Conservation (phyloP, 352 stramenopile species). For the Globisporangium irregulare region DNA sequence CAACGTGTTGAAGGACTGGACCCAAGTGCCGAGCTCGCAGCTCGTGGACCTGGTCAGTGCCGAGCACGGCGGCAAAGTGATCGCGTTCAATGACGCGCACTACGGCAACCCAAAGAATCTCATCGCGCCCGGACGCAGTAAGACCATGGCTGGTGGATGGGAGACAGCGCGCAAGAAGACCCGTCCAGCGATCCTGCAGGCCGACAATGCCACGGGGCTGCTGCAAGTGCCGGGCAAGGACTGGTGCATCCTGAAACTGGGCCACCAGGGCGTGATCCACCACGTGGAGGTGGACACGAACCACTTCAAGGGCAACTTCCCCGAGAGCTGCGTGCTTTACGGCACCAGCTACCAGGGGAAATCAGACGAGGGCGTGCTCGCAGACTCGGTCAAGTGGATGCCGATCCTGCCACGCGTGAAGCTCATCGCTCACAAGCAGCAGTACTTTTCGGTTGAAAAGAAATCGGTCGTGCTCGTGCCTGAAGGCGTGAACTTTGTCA, state of each 20-base stretch:
- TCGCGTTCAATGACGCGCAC: slow-evolving; percentile 93
- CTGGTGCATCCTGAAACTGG: slow-evolving; percentile 91
- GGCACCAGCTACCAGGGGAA: slow-evolving; percentile 53
- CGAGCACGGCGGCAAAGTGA: slow-evolving; percentile 79
- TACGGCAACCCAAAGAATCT: slow-evolving; percentile 94
- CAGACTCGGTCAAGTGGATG: slow-evolving; percentile 70
- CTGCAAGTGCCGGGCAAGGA: slow-evolving; percentile 83
- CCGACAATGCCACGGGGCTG: slow-evolving; percentile 38
- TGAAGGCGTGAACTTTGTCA: slow-evolving; percentile 87
- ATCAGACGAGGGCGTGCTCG: slow-evolving; percentile 32
- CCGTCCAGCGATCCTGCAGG: slow-evolving; percentile 67
- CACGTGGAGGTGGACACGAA: slow-evolving; percentile 91
- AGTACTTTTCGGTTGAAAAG: slow-evolving; percentile 72
- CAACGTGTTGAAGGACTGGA: slow-evolving; percentile 65
- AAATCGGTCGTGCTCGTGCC: slow-evolving; percentile 55
- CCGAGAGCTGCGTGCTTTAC: slow-evolving; percentile 86
- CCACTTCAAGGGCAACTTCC: slow-evolving; percentile 95
- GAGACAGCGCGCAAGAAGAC: slow-evolving; percentile 92
- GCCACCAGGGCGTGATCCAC: slow-evolving; percentile 63
- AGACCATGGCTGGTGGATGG: slow-evolving; percentile 93
- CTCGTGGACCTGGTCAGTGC: slow-evolving; percentile 86
- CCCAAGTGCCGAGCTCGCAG: slow-evolving; percentile 36
- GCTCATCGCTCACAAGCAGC: slow-evolving; percentile 82
- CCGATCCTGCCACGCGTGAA: slow-evolving; percentile 84
- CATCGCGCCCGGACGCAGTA: slow-evolving; percentile 78